Conservation (phyloP, 176 grass and related monocot species). For the Aegilops bicornis region DNA sequence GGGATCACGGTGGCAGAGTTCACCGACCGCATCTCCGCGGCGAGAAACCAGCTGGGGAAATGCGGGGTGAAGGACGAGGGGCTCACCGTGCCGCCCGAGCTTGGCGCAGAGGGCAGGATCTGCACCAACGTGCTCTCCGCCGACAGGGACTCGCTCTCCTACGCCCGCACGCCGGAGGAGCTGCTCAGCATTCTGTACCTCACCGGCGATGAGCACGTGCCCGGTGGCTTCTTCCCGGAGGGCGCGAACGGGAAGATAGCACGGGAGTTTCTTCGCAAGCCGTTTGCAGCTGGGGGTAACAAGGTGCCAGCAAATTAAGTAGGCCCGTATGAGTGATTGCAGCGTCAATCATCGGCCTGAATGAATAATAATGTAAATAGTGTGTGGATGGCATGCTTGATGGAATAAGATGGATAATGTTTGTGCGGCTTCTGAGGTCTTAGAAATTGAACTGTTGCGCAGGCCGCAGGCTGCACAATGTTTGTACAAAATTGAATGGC, state of each 20-base stretch:
- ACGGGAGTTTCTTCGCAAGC: slow-evolving; percentile 23
- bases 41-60: slow-evolving; percentile 50
- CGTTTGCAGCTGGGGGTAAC: background rate
- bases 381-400: no score
- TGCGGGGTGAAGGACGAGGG: slow-evolving; percentile 85
- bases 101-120: slow-evolving; percentile 55
- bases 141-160: slow-evolving; percentile 60
- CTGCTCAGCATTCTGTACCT: slow-evolving; percentile 66
- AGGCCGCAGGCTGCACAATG: no score
- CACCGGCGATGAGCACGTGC: slow-evolving; percentile 48
- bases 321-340: background rate
- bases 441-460: no score
- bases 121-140: slow-evolving; percentile 72
- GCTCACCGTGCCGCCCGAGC: slow-evolving; percentile 46
- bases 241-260: slow-evolving; percentile 72
- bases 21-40: slow-evolving; percentile 52
- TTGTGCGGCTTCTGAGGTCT: no score
- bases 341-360: no score
- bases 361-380: no score
- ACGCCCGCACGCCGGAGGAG: slow-evolving; percentile 52
- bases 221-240: slow-evolving; percentile 59
- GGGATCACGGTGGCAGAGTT: slow-evolving; percentile 67
- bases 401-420: no score
- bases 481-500: no score
- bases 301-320: background rate